These are phyloP conservation scores for Huiozyma naganishii DNA, from an alignment of 805 yeast genomes.

Conservation along the genomic window DNA sequence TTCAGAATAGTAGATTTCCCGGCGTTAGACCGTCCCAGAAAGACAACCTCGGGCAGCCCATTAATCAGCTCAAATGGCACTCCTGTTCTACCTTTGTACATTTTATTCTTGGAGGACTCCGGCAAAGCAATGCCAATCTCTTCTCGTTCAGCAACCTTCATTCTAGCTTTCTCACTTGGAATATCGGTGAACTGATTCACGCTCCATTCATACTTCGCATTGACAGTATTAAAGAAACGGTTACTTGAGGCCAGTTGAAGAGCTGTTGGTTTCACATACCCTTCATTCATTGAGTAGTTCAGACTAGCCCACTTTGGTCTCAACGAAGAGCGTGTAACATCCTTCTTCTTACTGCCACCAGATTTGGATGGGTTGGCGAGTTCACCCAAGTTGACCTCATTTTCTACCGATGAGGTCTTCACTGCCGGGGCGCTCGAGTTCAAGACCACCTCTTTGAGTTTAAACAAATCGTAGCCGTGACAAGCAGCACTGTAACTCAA, in stretches of 20 bases:
- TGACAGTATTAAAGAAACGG: constrained; percentile 38
- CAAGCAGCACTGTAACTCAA: too few species aligned
- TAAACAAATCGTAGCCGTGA: too few species aligned
- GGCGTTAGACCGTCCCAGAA: constrained; percentile 75
- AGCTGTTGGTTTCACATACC: constrained; percentile 11
- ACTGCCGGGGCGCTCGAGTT: too few species aligned
- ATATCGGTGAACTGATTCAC: constrained; percentile 40
- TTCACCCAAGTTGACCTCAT: too few species aligned
- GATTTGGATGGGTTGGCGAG: too few species aligned
- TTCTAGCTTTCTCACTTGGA: constrained; percentile 31
- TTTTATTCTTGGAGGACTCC: constrained; percentile 10
- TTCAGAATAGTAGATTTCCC: constrained; percentile 78
- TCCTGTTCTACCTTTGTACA: constrained; percentile 17
- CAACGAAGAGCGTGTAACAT: too few species aligned
- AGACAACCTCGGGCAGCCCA: constrained; percentile 60
- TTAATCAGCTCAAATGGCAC: constrained; percentile 23
- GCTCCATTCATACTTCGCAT: constrained; percentile 50
- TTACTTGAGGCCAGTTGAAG: constrained; percentile 6
- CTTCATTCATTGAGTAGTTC: too few species aligned
- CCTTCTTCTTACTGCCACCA: too few species aligned
- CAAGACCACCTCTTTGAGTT: too few species aligned
- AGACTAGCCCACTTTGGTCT: too few species aligned
- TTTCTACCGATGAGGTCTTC: too few species aligned
- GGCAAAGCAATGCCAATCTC: neutral
- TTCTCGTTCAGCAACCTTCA: constrained; percentile 5